Base-by-base conservation (phyloP, 2,329 filamentous ascomycete genomes). In the Fusarium sp. region DNA sequence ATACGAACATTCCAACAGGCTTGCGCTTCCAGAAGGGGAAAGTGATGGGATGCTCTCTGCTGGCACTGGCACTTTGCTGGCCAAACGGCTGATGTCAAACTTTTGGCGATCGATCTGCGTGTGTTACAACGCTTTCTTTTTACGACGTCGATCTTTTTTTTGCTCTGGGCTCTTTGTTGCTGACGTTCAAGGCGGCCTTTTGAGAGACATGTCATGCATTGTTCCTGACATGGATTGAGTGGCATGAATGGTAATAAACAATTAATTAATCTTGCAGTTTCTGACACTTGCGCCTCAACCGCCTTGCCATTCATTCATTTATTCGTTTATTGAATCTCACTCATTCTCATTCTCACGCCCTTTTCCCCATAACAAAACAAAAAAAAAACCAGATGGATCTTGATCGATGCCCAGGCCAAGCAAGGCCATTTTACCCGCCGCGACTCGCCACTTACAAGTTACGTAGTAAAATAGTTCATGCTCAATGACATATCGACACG, bases 401-500 rank as follows among this genome's bases (percentile, higher is more conserved):
- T 41, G 51, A 64, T 41, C 53, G 41, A 58, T 70, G 66, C 30
- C 30, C 42, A 56, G 39, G 12, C 39, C 39, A 41, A 51, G 18
- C 30, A 36, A 54, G 26, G 35, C 41, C 45, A 22, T 41, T 36
- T 45, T 53, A 57, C 26, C 39, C 45, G 39, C 17, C 35, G 26
- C 28, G 32, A 65, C 68, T 69, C 65, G 72, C 72, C 72, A 72
- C 72, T 45, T 60, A 53, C 55, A 63, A 69, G 50, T 35, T 53
- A 38, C 36, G 36, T 38, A 45, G 58, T 35, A 54, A 60, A 67
- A 71, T 51, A 45, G 48, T 68, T 61, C 62, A 69, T 63, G 51
- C 24, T 67, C 59, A 65, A 72, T 69, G 56, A 61, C 67, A 70
- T 70, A 59, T 70, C 41, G 63, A 69, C 71, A 53, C 64, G 72